Conservation (phyloP, 352 stramenopile species). For the Elongisporangium undulatum region DNA sequence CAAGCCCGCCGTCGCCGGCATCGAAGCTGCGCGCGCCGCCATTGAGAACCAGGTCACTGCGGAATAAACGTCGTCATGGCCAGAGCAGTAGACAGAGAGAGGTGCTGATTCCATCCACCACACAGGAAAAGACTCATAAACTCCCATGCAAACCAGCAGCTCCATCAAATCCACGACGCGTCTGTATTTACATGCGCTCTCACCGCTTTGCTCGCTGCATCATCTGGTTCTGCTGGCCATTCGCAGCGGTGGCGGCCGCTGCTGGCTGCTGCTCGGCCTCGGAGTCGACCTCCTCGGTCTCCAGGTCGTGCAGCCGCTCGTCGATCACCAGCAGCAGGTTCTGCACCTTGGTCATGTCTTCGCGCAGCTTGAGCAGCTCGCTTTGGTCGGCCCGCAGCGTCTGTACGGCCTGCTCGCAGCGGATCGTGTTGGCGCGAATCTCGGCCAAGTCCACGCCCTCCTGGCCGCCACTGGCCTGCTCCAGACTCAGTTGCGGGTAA, state of each 20-base stretch:
- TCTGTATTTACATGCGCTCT: background rate
- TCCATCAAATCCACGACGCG: background rate
- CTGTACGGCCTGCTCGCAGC: conserved; percentile 29
- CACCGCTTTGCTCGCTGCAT: background rate
- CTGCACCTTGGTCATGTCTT: conserved; percentile 80
- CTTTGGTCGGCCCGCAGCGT: conserved; percentile 39
- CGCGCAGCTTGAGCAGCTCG: conserved; percentile 44
- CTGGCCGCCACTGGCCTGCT: conserved; percentile 5
- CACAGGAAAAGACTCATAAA: background rate
- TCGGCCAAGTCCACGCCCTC: conserved; percentile 11
- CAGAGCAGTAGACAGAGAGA: no score
- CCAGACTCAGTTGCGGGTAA: conserved; percentile 31
- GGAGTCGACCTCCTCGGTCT: conserved; percentile 48
- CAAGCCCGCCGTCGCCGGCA: conserved; percentile 52
- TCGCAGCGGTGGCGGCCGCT: no score
- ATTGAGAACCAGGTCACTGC: conserved; percentile 33
- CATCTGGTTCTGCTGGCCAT: background rate
- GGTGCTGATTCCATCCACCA: background rate
- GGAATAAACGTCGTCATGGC: background rate
- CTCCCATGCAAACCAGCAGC: background rate
- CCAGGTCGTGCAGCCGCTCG: conserved; percentile 56
- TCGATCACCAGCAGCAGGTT: conserved; percentile 70
- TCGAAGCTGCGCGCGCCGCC: conserved; percentile 40
- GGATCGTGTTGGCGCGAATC: conserved; percentile 21
- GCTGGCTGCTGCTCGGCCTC: conserved; percentile 16